phyloP scores from a whole-genome alignment of 1,139 yeast genomes.

The Debaryomyces fabryi region DNA sequence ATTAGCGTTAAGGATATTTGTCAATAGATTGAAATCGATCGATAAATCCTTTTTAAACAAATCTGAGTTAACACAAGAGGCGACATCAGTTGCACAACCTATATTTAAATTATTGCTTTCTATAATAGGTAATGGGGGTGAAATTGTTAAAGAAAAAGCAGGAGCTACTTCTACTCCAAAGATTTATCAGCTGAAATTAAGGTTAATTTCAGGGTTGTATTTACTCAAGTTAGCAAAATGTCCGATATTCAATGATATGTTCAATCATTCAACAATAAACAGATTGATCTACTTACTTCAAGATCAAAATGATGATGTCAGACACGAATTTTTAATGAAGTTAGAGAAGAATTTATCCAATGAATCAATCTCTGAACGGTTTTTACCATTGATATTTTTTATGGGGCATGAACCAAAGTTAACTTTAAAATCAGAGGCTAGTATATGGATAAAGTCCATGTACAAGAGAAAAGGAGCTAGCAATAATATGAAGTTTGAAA shows the following conservation, averaged over 20 bases:
- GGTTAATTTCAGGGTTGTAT: conserved; percentile 69
- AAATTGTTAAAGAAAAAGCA: conserved; percentile 56
- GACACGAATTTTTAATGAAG: conserved; percentile 53
- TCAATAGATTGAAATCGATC: conserved; percentile 61
- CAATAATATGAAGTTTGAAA: conserved; percentile 56
- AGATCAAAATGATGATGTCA: conserved; percentile 63
- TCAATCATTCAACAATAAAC: conserved; percentile 55
- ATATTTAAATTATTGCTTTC: conserved; percentile 68
- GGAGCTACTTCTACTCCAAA: conserved; percentile 65
- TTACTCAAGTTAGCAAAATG: conserved; percentile 65
- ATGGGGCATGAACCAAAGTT: conserved; percentile 73
- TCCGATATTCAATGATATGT: conserved; percentile 53
- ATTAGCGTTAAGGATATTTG: conserved; percentile 59
- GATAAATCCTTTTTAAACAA: conserved; percentile 9
- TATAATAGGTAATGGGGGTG: conserved; percentile 80
- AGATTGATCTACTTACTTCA: conserved; percentile 63
- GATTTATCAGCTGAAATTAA: conserved; percentile 58
- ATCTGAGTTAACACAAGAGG: conserved; percentile 15
- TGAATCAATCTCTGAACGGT: conserved; percentile 62
- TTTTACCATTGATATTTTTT: conserved; percentile 68
- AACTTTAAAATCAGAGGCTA: conserved; percentile 50
- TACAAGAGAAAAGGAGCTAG: conserved; percentile 47
- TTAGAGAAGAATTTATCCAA: conserved; percentile 56
- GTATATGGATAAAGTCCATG: conserved; percentile 75
- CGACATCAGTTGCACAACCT: conserved; percentile 52